Conservation (phyloP, 257 asterid species). For the Forsythia viridissima region DNA sequence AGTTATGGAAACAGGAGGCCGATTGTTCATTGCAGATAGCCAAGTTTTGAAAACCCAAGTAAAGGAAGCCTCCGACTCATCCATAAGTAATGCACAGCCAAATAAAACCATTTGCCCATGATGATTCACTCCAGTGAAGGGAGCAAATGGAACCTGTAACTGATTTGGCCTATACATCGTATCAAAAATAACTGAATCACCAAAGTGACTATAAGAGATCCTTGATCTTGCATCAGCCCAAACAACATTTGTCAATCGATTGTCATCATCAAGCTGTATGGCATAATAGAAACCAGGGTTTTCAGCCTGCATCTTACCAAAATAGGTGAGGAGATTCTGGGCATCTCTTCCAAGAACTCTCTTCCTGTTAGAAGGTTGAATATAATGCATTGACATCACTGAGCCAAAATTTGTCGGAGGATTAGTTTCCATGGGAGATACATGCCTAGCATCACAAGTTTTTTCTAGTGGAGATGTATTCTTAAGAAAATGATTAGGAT, state of each 20-base stretch:
- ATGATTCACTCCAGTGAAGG: constrained; percentile 80
- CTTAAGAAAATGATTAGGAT: constrained; percentile 38
- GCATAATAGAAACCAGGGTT: constrained; percentile 81
- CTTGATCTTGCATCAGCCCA: constrained; percentile 94
- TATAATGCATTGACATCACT: constrained; percentile 46
- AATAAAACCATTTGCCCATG: constrained; percentile 73
- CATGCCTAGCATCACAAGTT: constrained; percentile 28
- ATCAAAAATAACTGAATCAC: constrained; percentile 73
- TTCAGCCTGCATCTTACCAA: constrained; percentile 76
- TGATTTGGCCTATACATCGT: constrained; percentile 84
- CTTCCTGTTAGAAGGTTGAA: constrained; percentile 56
- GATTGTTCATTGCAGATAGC: constrained; percentile 71
- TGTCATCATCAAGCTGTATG: constrained; percentile 72
- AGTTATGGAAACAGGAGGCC: constrained; percentile 66
- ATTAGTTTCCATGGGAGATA: constrained; percentile 44
- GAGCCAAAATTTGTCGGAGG: constrained; percentile 41
- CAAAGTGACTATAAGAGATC: constrained; percentile 65
- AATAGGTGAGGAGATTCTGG: constrained; percentile 72
- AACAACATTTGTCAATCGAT: constrained; percentile 69
- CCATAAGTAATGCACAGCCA: constrained; percentile 81
- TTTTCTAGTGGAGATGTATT: constrained; percentile 31
- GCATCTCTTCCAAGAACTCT: constrained; percentile 76
- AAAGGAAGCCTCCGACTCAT: constrained; percentile 78
- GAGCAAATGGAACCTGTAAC: constrained; percentile 80
- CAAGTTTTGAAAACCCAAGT: constrained; percentile 73